A percentile compares a stretch with the other conserved stretches of the same genome.
phyloP scores from a whole-genome alignment of 495 filamentous ascomycete genomes.

The Aspergillus affinis region DNA sequence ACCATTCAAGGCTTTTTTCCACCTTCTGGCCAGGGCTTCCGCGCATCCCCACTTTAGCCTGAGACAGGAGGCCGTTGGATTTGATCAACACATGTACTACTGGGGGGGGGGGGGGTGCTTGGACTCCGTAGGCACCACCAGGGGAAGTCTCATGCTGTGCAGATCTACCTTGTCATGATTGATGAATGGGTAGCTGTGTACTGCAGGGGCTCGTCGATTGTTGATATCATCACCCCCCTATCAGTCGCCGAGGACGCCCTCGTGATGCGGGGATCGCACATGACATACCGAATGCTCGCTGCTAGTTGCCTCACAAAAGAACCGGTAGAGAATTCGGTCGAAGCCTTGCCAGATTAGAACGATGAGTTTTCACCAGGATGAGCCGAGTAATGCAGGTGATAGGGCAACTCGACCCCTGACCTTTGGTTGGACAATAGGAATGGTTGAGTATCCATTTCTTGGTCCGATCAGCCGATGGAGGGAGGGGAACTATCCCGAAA shows the following conservation, averaged over 20 bases:
- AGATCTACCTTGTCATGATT: background rate
- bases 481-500: too few relatives aligned
- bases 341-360: background rate
- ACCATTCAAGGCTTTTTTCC: conserved; percentile 2
- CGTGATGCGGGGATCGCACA: background rate
- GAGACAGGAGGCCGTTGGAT: conserved; percentile 2
- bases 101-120: background rate
- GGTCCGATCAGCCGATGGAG: background rate
- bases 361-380: background rate
- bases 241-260: background rate
- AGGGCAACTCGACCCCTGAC: background rate
- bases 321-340: background rate
- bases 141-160: background rate
- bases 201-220: background rate
- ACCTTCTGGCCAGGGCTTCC: conserved; percentile 2
- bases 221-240: background rate
- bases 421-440: background rate
- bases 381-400: background rate
- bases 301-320: background rate
- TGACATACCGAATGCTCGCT: background rate
- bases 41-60: conserved; percentile 12
- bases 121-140: background rate
- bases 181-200: background rate
- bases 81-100: background rate
- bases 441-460: background rate